phyloP scores from a whole-genome alignment of 108 stramenopile genomes.

The Chaetoceros muelleri region DNA sequence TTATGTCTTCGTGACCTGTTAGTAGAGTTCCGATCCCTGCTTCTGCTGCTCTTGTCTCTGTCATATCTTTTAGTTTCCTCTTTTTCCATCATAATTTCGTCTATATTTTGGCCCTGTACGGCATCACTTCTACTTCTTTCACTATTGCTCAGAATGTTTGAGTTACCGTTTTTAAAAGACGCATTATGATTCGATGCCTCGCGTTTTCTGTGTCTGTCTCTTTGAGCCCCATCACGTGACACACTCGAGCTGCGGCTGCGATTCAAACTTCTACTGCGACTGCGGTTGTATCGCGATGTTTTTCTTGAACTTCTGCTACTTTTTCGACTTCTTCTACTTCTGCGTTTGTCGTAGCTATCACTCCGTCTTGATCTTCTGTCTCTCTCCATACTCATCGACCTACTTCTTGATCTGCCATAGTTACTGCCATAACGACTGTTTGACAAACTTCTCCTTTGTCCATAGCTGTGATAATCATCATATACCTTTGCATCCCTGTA shows the following conservation, averaged over 20 bases:
- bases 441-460: neutral
- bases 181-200: constrained; percentile 4
- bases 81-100: constrained; percentile 2
- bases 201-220: constrained; percentile 21
- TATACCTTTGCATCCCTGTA: too few species aligned
- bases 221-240: too few species aligned
- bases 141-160: constrained; percentile 8
- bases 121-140: constrained; percentile 6
- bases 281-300: neutral
- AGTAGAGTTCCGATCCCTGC: constrained; percentile 14
- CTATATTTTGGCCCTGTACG: neutral
- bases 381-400: constrained; percentile 1
- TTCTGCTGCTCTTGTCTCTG: constrained; percentile 10
- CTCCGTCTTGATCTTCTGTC: neutral
- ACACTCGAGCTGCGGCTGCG: too few species aligned
- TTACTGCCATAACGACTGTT: neutral
- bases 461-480: neutral
- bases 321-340: neutral
- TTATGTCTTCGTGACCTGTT: constrained; percentile 20
- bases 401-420: neutral
- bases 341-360: neutral
- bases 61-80: neutral
- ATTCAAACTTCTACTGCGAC: neutral
- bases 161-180: constrained; percentile 15
- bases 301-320: neutral